These are phyloP conservation scores for Malus hybrid DNA, from an alignment of 331 rosid genomes.

Conservation along the genomic window DNA sequence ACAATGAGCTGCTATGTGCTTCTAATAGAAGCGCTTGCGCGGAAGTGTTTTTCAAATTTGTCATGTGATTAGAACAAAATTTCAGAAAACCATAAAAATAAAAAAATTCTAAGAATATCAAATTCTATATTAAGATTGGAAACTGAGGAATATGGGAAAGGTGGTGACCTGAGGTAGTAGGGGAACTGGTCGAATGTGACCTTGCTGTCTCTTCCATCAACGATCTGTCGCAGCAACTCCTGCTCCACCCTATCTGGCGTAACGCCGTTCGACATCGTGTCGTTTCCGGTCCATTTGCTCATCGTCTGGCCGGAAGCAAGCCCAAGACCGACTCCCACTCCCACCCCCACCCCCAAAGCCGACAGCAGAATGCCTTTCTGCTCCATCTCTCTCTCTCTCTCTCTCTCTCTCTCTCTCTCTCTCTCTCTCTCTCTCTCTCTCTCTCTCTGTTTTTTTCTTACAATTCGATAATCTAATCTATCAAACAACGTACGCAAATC, in stretches of 20 bases:
- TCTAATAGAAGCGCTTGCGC: not conserved
- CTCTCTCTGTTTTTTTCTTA: no score
- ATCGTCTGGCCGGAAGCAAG: constrained; percentile 75
- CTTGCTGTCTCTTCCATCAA: constrained; percentile 67
- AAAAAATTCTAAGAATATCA: no score
- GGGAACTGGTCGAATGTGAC: constrained; percentile 88
- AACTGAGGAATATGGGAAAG: not conserved
- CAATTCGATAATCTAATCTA: not conserved
- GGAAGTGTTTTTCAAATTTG: no score
- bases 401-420: not conserved
- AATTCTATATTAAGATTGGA: no score
- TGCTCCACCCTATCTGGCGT: constrained; percentile 59
- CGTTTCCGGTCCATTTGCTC: constrained; percentile 42
- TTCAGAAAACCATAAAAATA: not conserved
- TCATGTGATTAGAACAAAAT: not conserved
- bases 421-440: not conserved
- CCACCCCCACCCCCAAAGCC: constrained; percentile 82
- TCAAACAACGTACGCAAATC: not conserved
- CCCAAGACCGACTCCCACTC: constrained; percentile 81
- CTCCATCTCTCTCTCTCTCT: constrained; percentile 40
- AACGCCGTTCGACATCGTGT: constrained; percentile 22
- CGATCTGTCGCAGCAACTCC: constrained; percentile 55
- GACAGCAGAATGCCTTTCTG: constrained; percentile 66
- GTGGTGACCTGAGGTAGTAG: constrained; percentile 65
- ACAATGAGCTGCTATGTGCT: not conserved